Evolutionary conservation across 2,329 filamentous ascomycete species (phyloP).

Genomic region (Phyllosticta citrichinensis): DNA sequence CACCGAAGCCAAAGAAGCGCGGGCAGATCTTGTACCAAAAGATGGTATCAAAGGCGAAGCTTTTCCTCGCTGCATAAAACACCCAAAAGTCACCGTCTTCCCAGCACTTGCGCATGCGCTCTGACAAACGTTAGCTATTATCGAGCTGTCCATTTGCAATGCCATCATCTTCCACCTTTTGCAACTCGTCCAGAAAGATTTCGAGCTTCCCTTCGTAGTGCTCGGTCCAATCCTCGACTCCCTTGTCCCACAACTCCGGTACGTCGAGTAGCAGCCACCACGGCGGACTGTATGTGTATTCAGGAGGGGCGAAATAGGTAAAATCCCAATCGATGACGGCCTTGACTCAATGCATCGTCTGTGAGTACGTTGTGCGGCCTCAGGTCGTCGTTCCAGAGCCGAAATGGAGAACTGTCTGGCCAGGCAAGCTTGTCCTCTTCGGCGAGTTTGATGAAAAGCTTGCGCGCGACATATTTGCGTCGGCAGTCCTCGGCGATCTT

Average conservation of each 20-base stretch:
- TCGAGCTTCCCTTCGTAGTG: neutral
- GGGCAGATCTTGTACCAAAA: slow-evolving; percentile 11
- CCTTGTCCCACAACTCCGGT: slow-evolving; percentile 13
- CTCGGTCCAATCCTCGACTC: slow-evolving; percentile 5
- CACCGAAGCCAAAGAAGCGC: slow-evolving; percentile 3
- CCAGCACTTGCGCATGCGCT: slow-evolving; percentile 15
- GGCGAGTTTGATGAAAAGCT: neutral
- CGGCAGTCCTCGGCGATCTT: slow-evolving; percentile 21
- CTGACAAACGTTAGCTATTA: neutral
- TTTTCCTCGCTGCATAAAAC: slow-evolving; percentile 13
- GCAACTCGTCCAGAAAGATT: neutral
- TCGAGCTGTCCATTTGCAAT: neutral
- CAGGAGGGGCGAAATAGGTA: slow-evolving; percentile 29
- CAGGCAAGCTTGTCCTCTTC: neutral
- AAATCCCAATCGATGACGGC: slow-evolving; percentile 28
- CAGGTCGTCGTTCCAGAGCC: neutral
- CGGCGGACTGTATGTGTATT: slow-evolving; percentile 26
- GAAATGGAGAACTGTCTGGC: neutral
- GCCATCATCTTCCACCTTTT: neutral
- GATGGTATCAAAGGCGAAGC: slow-evolving; percentile 14
- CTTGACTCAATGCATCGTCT: slow-evolving; percentile 17
- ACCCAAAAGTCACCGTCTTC: slow-evolving; percentile 16
- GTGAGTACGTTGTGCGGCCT: neutral
- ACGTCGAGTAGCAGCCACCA: slow-evolving; percentile 28
- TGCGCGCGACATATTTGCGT: slow-evolving; percentile 25